phyloP scores from a whole-genome alignment of 306 rosid species.

The Dalbergia cochinchinensis region DNA sequence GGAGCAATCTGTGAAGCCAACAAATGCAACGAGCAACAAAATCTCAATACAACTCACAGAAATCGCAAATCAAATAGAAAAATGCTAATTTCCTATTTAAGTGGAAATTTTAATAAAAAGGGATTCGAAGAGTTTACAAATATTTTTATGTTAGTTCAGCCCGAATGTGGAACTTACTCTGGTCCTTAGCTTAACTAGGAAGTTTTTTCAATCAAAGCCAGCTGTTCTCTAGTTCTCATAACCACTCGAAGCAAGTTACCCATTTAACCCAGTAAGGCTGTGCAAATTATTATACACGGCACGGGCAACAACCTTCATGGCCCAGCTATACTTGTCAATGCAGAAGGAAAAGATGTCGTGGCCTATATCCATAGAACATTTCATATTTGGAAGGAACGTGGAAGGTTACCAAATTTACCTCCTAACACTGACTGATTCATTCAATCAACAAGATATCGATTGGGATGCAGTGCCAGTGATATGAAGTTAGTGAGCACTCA shows the following conservation, averaged over 20 bases:
- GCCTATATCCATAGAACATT: neutral
- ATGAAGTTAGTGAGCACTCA: neutral
- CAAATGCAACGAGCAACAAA: neutral
- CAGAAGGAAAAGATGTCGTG: neutral
- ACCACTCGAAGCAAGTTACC: neutral
- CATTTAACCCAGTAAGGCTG: neutral
- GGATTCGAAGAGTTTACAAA: too few species aligned
- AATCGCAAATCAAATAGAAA: neutral
- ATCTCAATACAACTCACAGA: too few species aligned
- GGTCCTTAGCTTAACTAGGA: neutral
- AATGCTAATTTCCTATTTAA: too few species aligned
- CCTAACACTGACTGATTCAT: conserved; percentile 8
- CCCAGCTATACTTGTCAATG: neutral
- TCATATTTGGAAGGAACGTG: conserved; percentile 1
- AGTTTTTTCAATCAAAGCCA: neutral
- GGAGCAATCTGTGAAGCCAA: neutral
- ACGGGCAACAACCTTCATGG: neutral
- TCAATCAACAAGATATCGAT: conserved; percentile 1
- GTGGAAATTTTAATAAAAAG: too few species aligned
- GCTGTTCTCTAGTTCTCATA: neutral
- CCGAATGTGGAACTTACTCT: neutral
- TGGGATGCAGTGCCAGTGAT: neutral
- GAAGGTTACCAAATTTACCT: conserved; percentile 14
- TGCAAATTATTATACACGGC: neutral
- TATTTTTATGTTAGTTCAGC: neutral